These are phyloP conservation scores for Paramecium sexaurelia DNA, from an alignment of 73 alveolate species.

Conservation along the genomic window DNA sequence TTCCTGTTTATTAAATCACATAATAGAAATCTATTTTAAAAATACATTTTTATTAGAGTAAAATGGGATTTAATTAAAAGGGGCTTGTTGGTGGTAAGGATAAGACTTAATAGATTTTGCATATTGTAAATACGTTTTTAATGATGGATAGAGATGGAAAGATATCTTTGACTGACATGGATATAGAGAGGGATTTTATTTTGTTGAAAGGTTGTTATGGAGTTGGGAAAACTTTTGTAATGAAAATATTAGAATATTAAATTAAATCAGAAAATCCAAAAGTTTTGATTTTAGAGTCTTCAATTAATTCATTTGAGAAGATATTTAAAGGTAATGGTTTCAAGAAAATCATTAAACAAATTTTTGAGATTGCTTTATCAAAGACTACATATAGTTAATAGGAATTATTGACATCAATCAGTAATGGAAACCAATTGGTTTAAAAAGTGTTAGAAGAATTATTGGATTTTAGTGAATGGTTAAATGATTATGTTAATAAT, in stretches of 20 bases:
- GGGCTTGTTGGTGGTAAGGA: neutral
- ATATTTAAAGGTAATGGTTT: neutral
- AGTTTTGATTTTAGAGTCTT: neutral
- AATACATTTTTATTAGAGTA: constrained; percentile 13
- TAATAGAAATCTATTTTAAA: neutral
- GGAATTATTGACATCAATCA: neutral
- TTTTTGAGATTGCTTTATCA: neutral
- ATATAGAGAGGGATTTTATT: constrained; percentile 41
- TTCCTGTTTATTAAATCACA: neutral
- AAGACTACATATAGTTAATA: neutral
- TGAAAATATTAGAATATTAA: neutral
- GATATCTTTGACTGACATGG: neutral
- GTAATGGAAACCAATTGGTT: neutral
- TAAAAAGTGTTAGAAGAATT: neutral
- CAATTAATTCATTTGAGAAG: neutral
- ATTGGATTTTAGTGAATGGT: neutral
- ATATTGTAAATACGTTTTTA: neutral
- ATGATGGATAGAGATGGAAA: neutral
- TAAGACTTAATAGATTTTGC: neutral
- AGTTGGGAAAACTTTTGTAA: constrained; percentile 43
- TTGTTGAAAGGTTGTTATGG: constrained; percentile 36
- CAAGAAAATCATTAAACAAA: neutral
- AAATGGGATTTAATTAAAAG: neutral
- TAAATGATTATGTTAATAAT: neutral
- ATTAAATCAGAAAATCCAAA: neutral